Evolutionary conservation across 495 filamentous ascomycete genomes (phyloP).

Genomic region (Talaromyces ruber): DNA sequence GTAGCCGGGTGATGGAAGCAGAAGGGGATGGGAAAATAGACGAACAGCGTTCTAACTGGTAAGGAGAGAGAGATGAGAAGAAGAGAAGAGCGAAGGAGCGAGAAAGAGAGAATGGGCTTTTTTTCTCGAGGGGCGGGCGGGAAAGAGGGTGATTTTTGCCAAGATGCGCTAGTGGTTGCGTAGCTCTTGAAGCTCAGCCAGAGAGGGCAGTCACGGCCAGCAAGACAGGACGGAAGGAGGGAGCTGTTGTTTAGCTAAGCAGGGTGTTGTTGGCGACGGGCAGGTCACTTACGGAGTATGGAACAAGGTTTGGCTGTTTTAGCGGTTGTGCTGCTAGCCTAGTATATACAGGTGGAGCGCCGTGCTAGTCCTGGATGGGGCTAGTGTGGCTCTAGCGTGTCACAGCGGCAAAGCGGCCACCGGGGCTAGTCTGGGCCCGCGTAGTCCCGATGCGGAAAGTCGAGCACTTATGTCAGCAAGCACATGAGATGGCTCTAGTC

Average conservation of each 20-base stretch:
- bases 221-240: background rate
- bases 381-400: background rate
- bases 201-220: background rate
- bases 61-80: background rate
- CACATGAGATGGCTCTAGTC: background rate
- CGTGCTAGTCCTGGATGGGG: background rate
- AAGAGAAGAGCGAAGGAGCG: slow-evolving; percentile 4
- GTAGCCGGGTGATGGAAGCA: slow-evolving; percentile 9
- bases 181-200: slow-evolving; percentile 16
- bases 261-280: background rate
- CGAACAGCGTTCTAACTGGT: slow-evolving; percentile 3
- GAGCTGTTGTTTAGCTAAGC: background rate
- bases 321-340: background rate
- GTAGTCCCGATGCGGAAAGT: background rate
- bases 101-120: slow-evolving; percentile 17
- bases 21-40: slow-evolving; percentile 6
- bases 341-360: too few species aligned
- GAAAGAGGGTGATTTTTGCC: slow-evolving; percentile 35
- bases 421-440: background rate
- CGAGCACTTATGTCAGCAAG: background rate
- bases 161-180: slow-evolving; percentile 43
- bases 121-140: slow-evolving; percentile 39
- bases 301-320: slow-evolving; percentile 1
- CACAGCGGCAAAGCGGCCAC: background rate
- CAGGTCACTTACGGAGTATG: too few species aligned